A percentile compares a stretch with the other conserved stretches of the same genome.
Conservation (phyloP, 805 yeast species). For the Ogataea salicorniae region DNA sequence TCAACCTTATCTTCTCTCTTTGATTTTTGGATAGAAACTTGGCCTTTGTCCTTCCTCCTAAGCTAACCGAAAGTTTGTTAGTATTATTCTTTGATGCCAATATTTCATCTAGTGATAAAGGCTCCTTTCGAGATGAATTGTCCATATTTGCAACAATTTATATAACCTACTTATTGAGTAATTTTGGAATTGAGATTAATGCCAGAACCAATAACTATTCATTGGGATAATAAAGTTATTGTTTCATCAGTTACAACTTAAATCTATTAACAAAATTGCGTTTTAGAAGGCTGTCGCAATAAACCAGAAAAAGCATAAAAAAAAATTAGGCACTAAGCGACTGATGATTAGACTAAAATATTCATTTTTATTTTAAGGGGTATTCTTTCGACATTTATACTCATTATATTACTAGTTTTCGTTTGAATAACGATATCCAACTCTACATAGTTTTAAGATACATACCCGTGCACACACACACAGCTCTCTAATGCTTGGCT, state of each 20-base stretch:
- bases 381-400: no score
- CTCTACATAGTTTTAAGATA: background rate
- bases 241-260: background rate
- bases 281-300: no score
- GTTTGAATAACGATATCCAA: no score
- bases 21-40: slow-evolving; percentile 43
- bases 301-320: no score
- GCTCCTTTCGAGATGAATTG: slow-evolving; percentile 15
- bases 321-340: no score
- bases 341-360: no score
- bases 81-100: slow-evolving; percentile 20
- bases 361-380: no score
- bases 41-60: slow-evolving; percentile 5
- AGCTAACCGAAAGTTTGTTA: slow-evolving; percentile 25
- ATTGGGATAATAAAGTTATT: background rate
- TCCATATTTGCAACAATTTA: background rate
- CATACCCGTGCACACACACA: background rate
- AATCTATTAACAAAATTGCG: no score
- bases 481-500: background rate
- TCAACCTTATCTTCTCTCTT: slow-evolving; percentile 32
- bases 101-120: slow-evolving; percentile 35
- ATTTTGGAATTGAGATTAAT: background rate
- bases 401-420: no score
- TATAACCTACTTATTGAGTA: background rate
- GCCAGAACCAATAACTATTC: no score